Evolutionary conservation across 371 early-diverging fungal genomes (phyloP).

Genomic region (Rhizopus delemar): DNA sequence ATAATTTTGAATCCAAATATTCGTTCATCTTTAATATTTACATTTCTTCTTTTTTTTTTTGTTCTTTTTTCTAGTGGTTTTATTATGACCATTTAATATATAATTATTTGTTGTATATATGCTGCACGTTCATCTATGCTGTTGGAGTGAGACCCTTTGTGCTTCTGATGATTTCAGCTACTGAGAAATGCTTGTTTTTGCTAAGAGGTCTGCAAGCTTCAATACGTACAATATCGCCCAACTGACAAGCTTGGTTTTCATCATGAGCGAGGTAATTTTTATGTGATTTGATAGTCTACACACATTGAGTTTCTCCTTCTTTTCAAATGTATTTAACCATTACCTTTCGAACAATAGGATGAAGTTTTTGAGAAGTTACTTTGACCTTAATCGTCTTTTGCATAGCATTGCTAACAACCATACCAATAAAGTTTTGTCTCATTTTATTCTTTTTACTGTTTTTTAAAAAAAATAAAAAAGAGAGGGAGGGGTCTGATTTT

Average conservation of each 20-base stretch:
- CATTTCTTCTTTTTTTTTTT: no score
- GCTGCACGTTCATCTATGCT: background rate
- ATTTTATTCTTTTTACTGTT: slow-evolving; percentile 36
- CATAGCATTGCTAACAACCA: slow-evolving; percentile 89
- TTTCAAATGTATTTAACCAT: background rate
- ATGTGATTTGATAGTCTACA: slow-evolving; percentile 65
- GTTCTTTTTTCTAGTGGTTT: no score
- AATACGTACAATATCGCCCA: slow-evolving; percentile 92
- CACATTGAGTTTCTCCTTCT: background rate
- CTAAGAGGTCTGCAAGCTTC: slow-evolving; percentile 89
- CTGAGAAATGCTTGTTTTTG: slow-evolving; percentile 84
- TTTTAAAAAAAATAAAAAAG: background rate
- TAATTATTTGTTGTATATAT: no score
- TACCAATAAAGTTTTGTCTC: slow-evolving; percentile 82
- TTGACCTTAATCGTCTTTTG: slow-evolving; percentile 91
- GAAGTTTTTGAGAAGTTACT: slow-evolving; percentile 73
- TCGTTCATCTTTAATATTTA: no score
- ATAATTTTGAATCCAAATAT: no score
- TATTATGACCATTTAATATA: no score
- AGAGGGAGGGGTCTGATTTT: background rate
- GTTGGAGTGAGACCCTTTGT: slow-evolving; percentile 17
- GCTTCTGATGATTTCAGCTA: slow-evolving; percentile 80
- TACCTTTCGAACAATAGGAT: slow-evolving; percentile 89
- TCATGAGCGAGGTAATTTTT: slow-evolving; percentile 92
- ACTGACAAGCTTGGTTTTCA: slow-evolving; percentile 75